These are phyloP conservation scores for Rhodotorula toruloides DNA, from an alignment of 768 basidiomycete species.

Conservation along the genomic window DNA sequence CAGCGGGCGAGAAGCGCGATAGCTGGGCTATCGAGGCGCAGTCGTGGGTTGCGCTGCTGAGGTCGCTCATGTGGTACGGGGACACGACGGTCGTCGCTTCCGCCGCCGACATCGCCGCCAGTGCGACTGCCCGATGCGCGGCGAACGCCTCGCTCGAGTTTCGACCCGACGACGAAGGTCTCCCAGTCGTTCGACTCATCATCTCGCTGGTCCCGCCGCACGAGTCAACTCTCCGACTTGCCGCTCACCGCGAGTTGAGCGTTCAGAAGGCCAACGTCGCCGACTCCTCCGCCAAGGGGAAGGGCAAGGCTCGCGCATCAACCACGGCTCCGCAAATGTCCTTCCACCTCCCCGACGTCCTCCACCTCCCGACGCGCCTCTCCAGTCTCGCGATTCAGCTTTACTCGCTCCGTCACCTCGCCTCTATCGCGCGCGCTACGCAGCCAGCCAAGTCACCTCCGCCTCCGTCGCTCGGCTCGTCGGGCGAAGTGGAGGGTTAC, in stretches of 20 bases:
- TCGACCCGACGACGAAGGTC: conserved; percentile 24
- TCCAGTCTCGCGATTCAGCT: conserved; percentile 32
- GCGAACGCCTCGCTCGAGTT: conserved; percentile 28
- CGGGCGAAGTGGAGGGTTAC: conserved; percentile 10
- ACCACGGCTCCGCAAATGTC: background rate
- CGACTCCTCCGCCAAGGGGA: conserved; percentile 1
- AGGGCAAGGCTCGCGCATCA: conserved; percentile 15
- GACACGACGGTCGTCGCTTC: conserved; percentile 19
- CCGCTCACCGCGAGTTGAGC: conserved; percentile 14
- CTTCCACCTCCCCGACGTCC: conserved; percentile 29
- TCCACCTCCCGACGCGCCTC: conserved; percentile 33
- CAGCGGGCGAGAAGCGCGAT: background rate
- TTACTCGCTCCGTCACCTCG: conserved; percentile 35
- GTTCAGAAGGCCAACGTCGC: conserved; percentile 1
- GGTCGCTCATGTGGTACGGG: conserved; percentile 35
- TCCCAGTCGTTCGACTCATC: conserved; percentile 17
- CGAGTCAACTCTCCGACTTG: background rate
- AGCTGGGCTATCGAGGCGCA: conserved; percentile 28
- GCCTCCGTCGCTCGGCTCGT: background rate
- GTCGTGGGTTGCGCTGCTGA: conserved; percentile 20
- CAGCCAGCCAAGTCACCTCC: background rate
- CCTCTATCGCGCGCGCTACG: conserved; percentile 32
- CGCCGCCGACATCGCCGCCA: background rate
- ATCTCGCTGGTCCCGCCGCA: conserved; percentile 15
- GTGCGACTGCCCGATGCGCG: conserved; percentile 12